phyloP scores from a whole-genome alignment of 2,329 filamentous ascomycete genomes.

The Emydomyces testavorans region DNA sequence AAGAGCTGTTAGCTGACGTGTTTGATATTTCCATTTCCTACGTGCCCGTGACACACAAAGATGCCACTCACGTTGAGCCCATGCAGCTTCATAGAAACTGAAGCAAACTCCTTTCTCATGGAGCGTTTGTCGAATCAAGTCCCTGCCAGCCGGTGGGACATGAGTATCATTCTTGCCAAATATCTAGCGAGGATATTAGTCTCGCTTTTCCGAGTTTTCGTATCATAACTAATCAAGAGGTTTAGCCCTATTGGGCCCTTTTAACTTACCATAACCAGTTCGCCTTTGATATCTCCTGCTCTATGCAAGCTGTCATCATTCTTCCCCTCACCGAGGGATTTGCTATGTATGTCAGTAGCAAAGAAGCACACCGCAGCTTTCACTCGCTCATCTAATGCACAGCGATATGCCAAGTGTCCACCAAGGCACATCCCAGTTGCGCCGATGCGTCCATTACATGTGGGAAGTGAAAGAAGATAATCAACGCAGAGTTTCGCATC shows the following conservation, averaged over 20 bases:
- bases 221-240: neutral
- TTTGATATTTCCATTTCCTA: no score
- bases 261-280: conserved; percentile 56
- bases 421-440: conserved; percentile 87
- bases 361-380: conserved; percentile 76
- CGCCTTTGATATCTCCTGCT: conserved; percentile 58
- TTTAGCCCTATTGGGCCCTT: neutral
- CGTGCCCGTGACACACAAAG: neutral
- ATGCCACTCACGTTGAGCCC: conserved; percentile 60
- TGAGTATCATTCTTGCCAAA: conserved; percentile 88
- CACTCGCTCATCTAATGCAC: conserved; percentile 64
- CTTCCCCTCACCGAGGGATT: conserved; percentile 59
- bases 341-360: conserved; percentile 77
- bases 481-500: conserved; percentile 59
- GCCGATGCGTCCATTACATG: conserved; percentile 71
- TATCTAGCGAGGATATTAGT: conserved; percentile 40
- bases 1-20: neutral
- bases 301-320: conserved; percentile 51
- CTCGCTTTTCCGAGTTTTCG: neutral
- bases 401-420: conserved; percentile 68
- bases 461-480: conserved; percentile 56
- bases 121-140: conserved; percentile 71
- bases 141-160: conserved; percentile 69
- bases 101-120: conserved; percentile 64
- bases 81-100: conserved; percentile 80